Evolutionary conservation across 768 basidiomycete genomes (phyloP), one percentile per base, ranked within the genome.

Genomic region (Russula dissimulans): DNA sequence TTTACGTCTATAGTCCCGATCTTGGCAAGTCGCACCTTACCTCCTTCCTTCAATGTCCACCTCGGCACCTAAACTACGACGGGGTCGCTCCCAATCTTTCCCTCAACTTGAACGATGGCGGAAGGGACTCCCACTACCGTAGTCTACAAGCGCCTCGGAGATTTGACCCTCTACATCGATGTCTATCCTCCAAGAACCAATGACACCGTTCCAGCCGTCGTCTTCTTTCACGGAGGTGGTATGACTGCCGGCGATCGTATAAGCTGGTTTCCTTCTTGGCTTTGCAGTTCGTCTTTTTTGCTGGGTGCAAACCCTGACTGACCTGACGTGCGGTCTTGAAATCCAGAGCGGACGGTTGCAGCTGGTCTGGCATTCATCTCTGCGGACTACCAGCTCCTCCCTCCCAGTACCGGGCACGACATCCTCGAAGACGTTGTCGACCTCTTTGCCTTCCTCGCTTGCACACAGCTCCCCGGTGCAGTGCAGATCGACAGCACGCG

Each of bases 221-320:
- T 78, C 4, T 77, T 72, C 64, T 78, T 77, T 49, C 77, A 77
- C 56, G 77, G 82, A 7, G 86, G 85, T 3, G 84, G 84, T 8
- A 69, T 87, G 36, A 78, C 81, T 0, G 82, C 80, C 15, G 85
- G 85, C 1, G 79, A 81, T 62, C 74, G 79, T 54, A 68, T 67
- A 36, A 81, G 79, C 66, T 87, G 84, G 83, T 81, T 86, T 68
- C 85, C 86, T 2, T 61, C 54, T n/a, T 88, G 86, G 86, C 70
- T 87, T 29, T 69, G 77, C 50, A 75, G 86, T 86, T 32, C 54
- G 75, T 65, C 14, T 50, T 49, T 55, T 15, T 31, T 22, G 31
- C 17, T 36, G 44, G 15, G 5, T n/a, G 32, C 36, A 31, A 18
- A n/a, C 7, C 9, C 18, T 26, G 22, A 26, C 52, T 47, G 22